Conservation (phyloP, 1,139 yeast genomes). For the Pichia terricola region DNA sequence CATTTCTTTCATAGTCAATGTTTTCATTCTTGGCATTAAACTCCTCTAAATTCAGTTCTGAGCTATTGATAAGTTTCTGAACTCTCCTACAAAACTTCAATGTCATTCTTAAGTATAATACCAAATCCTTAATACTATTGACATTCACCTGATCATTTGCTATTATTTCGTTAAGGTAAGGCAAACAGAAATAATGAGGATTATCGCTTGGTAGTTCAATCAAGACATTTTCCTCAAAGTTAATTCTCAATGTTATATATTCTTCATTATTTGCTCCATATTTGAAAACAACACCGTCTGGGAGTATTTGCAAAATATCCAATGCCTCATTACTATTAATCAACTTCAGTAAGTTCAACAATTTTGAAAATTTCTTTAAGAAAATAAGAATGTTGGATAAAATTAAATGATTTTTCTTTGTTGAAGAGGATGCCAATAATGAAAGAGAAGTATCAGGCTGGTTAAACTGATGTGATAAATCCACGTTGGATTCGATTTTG, state of each 20-base stretch:
- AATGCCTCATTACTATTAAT: constrained; percentile 20
- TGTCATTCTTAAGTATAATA: constrained; percentile 22
- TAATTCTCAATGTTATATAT: constrained; percentile 17
- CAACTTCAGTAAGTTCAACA: constrained; percentile 20
- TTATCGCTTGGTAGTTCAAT: constrained; percentile 20
- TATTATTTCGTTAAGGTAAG: constrained; percentile 15
- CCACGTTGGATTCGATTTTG: constrained; percentile 20
- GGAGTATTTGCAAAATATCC: constrained; percentile 19
- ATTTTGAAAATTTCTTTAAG: constrained; percentile 19
- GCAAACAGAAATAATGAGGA: constrained; percentile 19
- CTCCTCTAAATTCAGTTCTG: neutral
- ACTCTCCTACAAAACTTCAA: constrained; percentile 17
- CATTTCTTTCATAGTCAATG: constrained; percentile 6
- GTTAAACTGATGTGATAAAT: constrained; percentile 16
- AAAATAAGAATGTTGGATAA: constrained; percentile 18
- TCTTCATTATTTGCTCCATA: constrained; percentile 21
- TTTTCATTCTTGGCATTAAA: constrained; percentile 12
- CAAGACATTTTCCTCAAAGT: constrained; percentile 10
- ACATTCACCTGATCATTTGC: constrained; percentile 7
- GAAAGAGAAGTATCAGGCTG: neutral
- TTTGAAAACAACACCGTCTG: constrained; percentile 21
- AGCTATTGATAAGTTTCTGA: neutral
- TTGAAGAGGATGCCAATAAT: no score
- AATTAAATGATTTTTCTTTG: constrained; percentile 9
- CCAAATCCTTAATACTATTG: constrained; percentile 17